Evolutionary conservation across 495 filamentous ascomycete genomes (phyloP), one percentile per base, ranked within the genome.

Genomic region (Aspergillus nidulans): DNA sequence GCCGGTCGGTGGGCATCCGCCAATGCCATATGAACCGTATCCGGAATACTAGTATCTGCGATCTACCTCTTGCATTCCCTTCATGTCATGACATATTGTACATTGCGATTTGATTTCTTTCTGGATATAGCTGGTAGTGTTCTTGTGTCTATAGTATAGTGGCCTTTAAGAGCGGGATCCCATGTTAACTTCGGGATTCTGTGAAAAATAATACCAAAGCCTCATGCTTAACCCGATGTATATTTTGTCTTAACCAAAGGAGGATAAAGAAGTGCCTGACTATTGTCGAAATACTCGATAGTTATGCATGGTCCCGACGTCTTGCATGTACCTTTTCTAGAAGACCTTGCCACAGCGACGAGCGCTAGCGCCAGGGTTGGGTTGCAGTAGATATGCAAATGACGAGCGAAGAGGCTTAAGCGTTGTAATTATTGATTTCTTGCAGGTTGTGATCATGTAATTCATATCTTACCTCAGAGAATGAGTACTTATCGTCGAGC

Each of bases 1-100:
- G 15, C 15, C 45, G 49, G 36, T 40, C 26, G 55, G 51, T 19
- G 52, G 52, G 18, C 55, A 63, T 55, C 52, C 49, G 8, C 52
- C 49, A 4, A 34, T 44, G 42, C 57, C 49, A 13, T 57, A 64
- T 46, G 62, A 64, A 15, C 52, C 56, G 6, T 61, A 55, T 38
- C 47, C 55, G 16, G 58, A 60, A 19, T 61, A 57, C 51, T 64
- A 55, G 57, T 28, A 24, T 26, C 34, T 12, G 38, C 23, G 18
- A 15, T 5, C 41, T 40, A 4, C 13, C 10, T 25, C 18, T 19
- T 30, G 28, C 16, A 15, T 10, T 21, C n/a, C 19, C 19, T 41
- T 16, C 24, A 23, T 21, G 25, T 51, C 36, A 38, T 39, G 44
- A 58, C 49, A 23, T 34, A 32, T 4, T 57, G 42, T 50, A 48